Base-by-base conservation (phyloP, 345 rosid genomes). In the Nephelium lappaceum region DNA sequence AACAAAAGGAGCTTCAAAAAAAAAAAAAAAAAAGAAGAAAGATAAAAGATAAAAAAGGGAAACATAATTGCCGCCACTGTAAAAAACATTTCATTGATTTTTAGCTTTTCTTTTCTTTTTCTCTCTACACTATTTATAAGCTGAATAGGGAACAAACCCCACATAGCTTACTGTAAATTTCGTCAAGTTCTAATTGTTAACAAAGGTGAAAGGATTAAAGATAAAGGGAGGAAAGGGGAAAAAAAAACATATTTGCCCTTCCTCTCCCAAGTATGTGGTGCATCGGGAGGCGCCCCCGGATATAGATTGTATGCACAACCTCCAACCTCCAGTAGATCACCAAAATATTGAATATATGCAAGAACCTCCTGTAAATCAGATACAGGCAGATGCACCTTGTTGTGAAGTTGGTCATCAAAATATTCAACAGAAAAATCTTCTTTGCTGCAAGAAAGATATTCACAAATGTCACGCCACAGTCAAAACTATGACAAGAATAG, bases 371-470 rank as follows among this genome's bases (percentile, higher is more conserved):
- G 14, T 11, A 55, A 67, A 60, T 71, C 77, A 69, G 5, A 24
- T 45, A 24, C 27, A 45, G 64, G 55, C 68, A 69, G 43, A 51
- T 41, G 63, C 11, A 73, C 62, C 75, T 77, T 57, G 53, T 67
- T 73, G 36, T 78, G n/a, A 11, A 10, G 71, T 66, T 66, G 74
- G 21, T 42, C 71, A n/a, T 72, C 71, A 57, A 36, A 31, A 49
- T 41, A 14, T 71, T 85, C 79, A 88, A 83, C 95, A 90, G 73
- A 90, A 85, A 31, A 87, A 78, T 78, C 91, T 87, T 71, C 92
- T 84, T 78, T 72, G 86, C 93, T 88, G 92, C 84, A 84, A 73
- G 43, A 71, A 73, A 31, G 23, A 60, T 15, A 27, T 24, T 10
- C 58, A 75, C 51, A 21, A 31, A 51, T 39, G 72, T 74, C 77